Conservation (phyloP, 257 asterid species). For the Paraleonurus japonicus region DNA sequence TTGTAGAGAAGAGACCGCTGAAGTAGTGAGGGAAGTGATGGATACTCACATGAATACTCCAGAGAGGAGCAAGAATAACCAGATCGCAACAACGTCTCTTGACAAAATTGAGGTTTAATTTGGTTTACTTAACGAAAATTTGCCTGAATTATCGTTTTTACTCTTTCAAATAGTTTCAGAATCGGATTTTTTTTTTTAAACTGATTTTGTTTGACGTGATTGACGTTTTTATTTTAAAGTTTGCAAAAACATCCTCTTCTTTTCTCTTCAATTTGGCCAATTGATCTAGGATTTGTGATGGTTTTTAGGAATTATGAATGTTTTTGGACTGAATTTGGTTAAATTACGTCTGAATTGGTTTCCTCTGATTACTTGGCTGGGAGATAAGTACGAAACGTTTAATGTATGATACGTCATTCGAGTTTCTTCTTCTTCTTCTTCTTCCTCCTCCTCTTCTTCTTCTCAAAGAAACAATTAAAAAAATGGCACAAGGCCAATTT, state of each 20-base stretch:
- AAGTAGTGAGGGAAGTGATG: conserved; percentile 50
- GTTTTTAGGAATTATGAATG: neutral
- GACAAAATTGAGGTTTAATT: conserved; percentile 68
- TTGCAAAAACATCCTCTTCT: neutral
- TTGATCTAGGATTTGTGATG: neutral
- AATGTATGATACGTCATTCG: too few species aligned
- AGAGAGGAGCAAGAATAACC: conserved; percentile 55
- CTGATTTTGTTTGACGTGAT: conserved; percentile 3
- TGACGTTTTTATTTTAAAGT: neutral
- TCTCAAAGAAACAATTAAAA: too few species aligned
- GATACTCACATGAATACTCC: conserved; percentile 93
- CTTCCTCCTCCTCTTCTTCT: too few species aligned
- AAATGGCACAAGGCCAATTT: neutral
- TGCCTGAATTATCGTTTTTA: neutral
- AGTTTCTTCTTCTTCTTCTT: too few species aligned
- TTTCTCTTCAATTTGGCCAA: neutral
- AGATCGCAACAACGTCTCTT: conserved; percentile 48
- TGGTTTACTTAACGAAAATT: neutral
- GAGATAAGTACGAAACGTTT: neutral
- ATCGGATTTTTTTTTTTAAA: conserved; percentile 16
- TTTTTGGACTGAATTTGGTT: neutral
- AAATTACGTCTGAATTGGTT: conserved; percentile 4
- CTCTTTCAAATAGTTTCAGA: neutral
- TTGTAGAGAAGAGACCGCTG: conserved; percentile 15
- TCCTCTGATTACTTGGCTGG: neutral